Base-by-base conservation (phyloP, 2,329 filamentous ascomycete genomes). In the Graphiopsis chlorocephala region DNA sequence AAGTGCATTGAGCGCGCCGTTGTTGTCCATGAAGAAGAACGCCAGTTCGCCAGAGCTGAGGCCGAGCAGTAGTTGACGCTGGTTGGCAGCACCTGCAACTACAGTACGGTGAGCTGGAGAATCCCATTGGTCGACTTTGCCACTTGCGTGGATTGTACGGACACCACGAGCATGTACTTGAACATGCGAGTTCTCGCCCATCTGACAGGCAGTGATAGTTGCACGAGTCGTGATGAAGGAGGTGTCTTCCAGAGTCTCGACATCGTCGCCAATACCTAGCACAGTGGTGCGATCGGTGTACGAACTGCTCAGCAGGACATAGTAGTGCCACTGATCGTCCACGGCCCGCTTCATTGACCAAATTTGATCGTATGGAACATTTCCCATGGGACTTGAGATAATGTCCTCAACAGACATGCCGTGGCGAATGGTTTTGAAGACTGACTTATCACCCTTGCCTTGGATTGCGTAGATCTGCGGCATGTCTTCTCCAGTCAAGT, bases 141-240 rank as follows among this genome's bases (percentile, higher is more conserved):
- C 84, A 72, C 88, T 86, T 12, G 84, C 91, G 53, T 90, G 86
- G 65, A 99, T 94, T 72, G 97, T 93, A 57, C 93, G 87, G 66
- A 99, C 97, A 63, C 95, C 95, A 74, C 93, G 93, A n/a, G 94
- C 93, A 72, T 99, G 93, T 6, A 99, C 91, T 76, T 99, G 95
- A 20, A 99, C 88, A 47, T 98, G 83, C 28, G 93, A 92, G 75
- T 97, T 92, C 64, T 97, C 93, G 48, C 95, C 96, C 58, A 99
- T 88, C 72, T 97, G 91, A 74, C 97, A 94, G 5, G 97, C 92
- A 7, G 93, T 93, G 17, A 99, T 82, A 0, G 96, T 99, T 1
- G 93, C 89, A 10, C 95, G 93, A 12, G 90, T 90, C 0, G 92
- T 91, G 11, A 98, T 81, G 74, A 99, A 97, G 0, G 94, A 93